These are phyloP conservation scores for Aspergillus flavus DNA, from an alignment of 2,329 filamentous ascomycete genomes.

Conservation along the genomic window DNA sequence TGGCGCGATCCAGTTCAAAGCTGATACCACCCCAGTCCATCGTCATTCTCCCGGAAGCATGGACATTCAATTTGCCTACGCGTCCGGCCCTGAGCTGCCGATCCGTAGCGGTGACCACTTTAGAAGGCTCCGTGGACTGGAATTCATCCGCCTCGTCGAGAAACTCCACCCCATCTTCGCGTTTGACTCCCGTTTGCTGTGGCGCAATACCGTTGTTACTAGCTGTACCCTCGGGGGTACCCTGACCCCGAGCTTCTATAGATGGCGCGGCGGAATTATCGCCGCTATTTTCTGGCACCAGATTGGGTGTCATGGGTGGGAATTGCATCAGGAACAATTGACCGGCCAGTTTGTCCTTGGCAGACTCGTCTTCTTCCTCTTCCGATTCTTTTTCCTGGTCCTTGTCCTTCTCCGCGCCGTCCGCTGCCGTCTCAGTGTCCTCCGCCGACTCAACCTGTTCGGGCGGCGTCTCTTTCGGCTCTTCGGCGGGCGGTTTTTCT, in stretches of 20 bases:
- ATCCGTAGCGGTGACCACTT: slow-evolving; percentile 44
- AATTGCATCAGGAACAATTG: slow-evolving; percentile 66
- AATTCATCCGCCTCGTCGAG: slow-evolving; percentile 23
- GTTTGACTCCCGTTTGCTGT: slow-evolving; percentile 31
- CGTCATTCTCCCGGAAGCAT: slow-evolving; percentile 63
- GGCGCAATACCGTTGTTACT: slow-evolving; percentile 6
- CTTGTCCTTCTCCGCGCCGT: slow-evolving; percentile 19
- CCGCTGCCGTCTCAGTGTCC: slow-evolving; percentile 16
- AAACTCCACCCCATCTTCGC: slow-evolving; percentile 35
- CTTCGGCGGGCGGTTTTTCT: slow-evolving; percentile 20
- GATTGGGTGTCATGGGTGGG: slow-evolving; percentile 63
- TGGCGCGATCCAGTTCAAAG: slow-evolving; percentile 60
- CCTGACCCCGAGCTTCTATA: slow-evolving; percentile 4
- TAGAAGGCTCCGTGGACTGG: slow-evolving; percentile 22
- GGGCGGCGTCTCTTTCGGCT: slow-evolving; percentile 19
- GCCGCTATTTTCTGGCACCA: slow-evolving; percentile 41
- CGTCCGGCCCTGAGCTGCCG: slow-evolving; percentile 54
- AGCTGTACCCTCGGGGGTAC: slow-evolving; percentile 5
- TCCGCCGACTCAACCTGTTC: slow-evolving; percentile 16
- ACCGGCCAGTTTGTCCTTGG: slow-evolving; percentile 51
- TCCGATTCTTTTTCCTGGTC: slow-evolving; percentile 26
- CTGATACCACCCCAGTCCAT: slow-evolving; percentile 65
- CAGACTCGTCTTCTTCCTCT: slow-evolving; percentile 30
- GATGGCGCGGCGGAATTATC: slow-evolving; percentile 13
- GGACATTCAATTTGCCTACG: slow-evolving; percentile 64